Percentiles rank a stretch among this genome's conserved stretches.
These are phyloP conservation scores for Coniochaeta sp. DNA, from an alignment of 2,329 filamentous ascomycete species.

Conservation along the genomic window DNA sequence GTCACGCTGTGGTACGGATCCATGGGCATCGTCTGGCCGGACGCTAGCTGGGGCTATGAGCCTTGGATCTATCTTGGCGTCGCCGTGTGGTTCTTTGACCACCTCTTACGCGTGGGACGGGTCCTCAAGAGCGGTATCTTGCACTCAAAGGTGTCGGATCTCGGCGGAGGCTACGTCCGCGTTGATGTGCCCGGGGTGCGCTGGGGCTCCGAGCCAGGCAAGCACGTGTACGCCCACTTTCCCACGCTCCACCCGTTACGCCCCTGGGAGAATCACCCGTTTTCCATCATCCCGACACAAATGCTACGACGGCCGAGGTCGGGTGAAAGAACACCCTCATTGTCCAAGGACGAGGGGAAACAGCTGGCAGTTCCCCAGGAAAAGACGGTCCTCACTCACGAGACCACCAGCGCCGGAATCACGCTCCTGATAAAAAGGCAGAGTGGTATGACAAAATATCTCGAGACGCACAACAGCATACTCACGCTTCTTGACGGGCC, in stretches of 20 bases:
- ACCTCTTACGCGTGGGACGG: constrained; percentile 28
- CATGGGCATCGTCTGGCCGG: too few species aligned
- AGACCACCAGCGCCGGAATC: constrained; percentile 19
- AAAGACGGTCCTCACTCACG: too few species aligned
- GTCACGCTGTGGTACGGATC: constrained; percentile 25
- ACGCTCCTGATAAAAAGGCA: constrained; percentile 29
- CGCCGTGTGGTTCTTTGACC: constrained; percentile 30
- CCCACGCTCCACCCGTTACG: constrained; percentile 31
- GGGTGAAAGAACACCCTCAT: not conserved
- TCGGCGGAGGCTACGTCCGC: constrained; percentile 25
- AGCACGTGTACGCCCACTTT: constrained; percentile 41
- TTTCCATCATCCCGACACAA: constrained; percentile 31
- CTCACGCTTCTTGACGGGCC: constrained; percentile 31
- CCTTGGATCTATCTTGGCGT: constrained; percentile 35
- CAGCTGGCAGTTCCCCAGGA: not conserved
- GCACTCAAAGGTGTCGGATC: constrained; percentile 26
- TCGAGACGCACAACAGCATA: constrained; percentile 17
- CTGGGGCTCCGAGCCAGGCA: constrained; percentile 22
- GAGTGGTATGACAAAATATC: constrained; percentile 25
- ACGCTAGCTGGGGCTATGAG: too few species aligned
- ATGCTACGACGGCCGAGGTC: constrained; percentile 10
- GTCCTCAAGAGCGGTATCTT: constrained; percentile 29
- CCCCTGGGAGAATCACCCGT: constrained; percentile 49
- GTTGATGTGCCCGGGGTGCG: constrained; percentile 32
- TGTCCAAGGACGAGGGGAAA: not conserved